Conservation (phyloP, 768 basidiomycete species). For the Lentinula boryana region DNA sequence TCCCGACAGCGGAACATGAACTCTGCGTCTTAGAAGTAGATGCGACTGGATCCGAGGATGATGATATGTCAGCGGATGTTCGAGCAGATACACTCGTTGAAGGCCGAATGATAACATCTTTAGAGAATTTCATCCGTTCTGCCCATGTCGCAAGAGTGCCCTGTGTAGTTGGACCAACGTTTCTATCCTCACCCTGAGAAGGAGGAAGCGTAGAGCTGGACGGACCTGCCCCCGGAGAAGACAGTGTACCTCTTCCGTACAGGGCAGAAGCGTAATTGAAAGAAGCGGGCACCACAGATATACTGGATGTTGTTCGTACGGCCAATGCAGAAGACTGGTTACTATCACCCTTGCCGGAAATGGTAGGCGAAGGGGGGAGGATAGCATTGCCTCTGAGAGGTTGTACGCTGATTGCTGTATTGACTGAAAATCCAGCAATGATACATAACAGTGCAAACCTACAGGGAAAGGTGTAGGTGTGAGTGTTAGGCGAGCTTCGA, state of each 20-base stretch:
- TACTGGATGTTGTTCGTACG: neutral
- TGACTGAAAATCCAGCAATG: slow-evolving; percentile 55
- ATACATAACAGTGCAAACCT: slow-evolving; percentile 69
- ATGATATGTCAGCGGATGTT: slow-evolving; percentile 7
- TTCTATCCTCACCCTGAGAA: slow-evolving; percentile 9
- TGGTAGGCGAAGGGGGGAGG: slow-evolving; percentile 2
- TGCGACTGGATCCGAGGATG: slow-evolving; percentile 11
- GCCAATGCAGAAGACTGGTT: slow-evolving; percentile 3
- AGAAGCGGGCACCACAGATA: slow-evolving; percentile 1
- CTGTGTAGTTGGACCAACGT: slow-evolving; percentile 18
- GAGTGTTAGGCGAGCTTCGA: slow-evolving; percentile 10
- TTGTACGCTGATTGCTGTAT: slow-evolving; percentile 33
- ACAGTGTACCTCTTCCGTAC: slow-evolving; percentile 11
- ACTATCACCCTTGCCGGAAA: neutral
- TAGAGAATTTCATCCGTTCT: slow-evolving; percentile 19
- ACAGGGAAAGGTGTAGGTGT: slow-evolving; percentile 11
- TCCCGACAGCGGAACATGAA: slow-evolving; percentile 26
- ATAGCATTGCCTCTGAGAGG: neutral
- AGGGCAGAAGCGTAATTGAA: neutral
- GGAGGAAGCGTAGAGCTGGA: slow-evolving; percentile 23
- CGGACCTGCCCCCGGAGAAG: slow-evolving; percentile 7
- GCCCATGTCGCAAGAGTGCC: slow-evolving; percentile 16
- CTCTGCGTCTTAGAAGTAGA: slow-evolving; percentile 13
- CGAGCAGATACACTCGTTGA: slow-evolving; percentile 17
- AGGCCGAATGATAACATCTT: slow-evolving; percentile 28